These are phyloP conservation scores for Macrolepiota fuliginosa DNA, from an alignment of 768 basidiomycete genomes.

Conservation along the genomic window DNA sequence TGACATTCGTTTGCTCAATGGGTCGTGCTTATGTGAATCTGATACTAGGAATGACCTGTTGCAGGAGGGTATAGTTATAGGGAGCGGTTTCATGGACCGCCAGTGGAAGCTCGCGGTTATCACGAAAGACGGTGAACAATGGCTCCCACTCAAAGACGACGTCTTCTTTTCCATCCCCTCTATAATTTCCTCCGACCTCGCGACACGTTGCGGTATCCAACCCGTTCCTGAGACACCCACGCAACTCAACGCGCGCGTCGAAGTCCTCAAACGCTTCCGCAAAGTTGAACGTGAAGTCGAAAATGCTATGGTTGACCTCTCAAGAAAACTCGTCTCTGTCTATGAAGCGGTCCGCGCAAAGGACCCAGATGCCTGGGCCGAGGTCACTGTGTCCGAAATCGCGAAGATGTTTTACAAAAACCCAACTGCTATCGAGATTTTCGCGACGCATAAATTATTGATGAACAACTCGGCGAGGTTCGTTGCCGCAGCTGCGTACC, in stretches of 20 bases:
- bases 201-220: constrained; percentile 43
- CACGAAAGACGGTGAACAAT: constrained; percentile 52
- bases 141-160: constrained; percentile 47
- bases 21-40: neutral
- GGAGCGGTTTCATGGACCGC: constrained; percentile 17
- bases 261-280: constrained; percentile 59
- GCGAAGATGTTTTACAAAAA: constrained; percentile 39
- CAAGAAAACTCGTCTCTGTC: constrained; percentile 28
- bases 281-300: constrained; percentile 50
- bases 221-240: constrained; percentile 24
- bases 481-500: constrained; percentile 46
- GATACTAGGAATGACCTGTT: constrained; percentile 24
- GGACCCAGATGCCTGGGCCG: constrained; percentile 51
- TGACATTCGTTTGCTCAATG: neutral
- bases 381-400: constrained; percentile 53
- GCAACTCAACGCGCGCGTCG: constrained; percentile 59
- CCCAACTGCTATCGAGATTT: constrained; percentile 31
- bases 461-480: constrained; percentile 55
- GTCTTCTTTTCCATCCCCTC: constrained; percentile 59
- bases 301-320: constrained; percentile 22
- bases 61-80: constrained; percentile 29
- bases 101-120: constrained; percentile 20
- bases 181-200: constrained; percentile 46
- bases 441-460: constrained; percentile 64
- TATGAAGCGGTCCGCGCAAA: constrained; percentile 46